phyloP scores from a whole-genome alignment of 2,329 filamentous ascomycete genomes.

The Neonectria coccinea region DNA sequence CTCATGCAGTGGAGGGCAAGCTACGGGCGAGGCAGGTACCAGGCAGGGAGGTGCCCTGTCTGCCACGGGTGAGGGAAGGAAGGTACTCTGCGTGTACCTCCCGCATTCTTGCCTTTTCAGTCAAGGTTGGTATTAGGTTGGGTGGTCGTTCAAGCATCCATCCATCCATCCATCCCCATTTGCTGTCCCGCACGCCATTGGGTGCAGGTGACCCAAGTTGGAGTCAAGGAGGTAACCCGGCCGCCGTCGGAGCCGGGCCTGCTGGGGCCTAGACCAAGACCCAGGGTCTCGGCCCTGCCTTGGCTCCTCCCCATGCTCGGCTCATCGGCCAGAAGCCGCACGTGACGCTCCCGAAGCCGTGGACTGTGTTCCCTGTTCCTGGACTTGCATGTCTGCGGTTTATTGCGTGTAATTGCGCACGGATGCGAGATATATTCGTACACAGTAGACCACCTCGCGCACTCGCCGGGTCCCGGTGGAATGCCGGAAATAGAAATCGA shows the following conservation, averaged over 20 bases:
- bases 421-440: not conserved
- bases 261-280: conserved; percentile 22
- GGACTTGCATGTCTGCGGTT: not conserved
- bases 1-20: conserved; percentile 18
- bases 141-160: not conserved
- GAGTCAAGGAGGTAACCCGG: conserved; percentile 12
- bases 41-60: conserved; percentile 21
- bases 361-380: conserved; percentile 11
- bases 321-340: conserved; percentile 17
- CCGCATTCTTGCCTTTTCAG: not conserved
- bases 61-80: not conserved
- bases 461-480: not conserved
- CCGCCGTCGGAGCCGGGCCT: conserved; percentile 31
- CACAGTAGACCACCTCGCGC: too few species aligned
- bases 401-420: not conserved
- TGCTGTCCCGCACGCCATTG: not conserved
- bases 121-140: too few species aligned
- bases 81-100: not conserved
- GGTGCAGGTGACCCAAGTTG: not conserved
- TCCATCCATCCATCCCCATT: conserved; percentile 11
- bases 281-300: conserved; percentile 29
- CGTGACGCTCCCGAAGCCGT: conserved; percentile 24
- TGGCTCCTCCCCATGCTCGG: conserved; percentile 18
- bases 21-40: conserved; percentile 20
- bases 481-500: conserved; percentile 10